A percentile compares a stretch with the other conserved stretches of the same genome.
phyloP scores from a whole-genome alignment of 306 rosid genomes.

The Arachis stenosperma region DNA sequence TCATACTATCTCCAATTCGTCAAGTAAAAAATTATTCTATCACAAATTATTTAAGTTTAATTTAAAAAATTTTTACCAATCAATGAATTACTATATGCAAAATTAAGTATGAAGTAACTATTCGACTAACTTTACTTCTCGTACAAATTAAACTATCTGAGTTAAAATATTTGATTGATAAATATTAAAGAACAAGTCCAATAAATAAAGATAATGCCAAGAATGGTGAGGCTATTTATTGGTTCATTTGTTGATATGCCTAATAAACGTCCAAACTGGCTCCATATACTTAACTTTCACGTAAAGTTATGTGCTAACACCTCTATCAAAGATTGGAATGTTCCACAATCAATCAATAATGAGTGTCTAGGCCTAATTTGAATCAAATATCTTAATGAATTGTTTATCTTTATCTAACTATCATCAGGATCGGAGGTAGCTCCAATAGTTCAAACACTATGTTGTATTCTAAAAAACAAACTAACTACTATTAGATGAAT shows the following conservation, averaged over 20 bases:
- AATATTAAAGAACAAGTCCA: no score
- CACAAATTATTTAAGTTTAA: no score
- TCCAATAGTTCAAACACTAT: background rate
- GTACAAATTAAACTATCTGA: no score
- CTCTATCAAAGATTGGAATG: slow-evolving; percentile 10
- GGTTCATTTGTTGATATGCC: background rate
- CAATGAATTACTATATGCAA: no score
- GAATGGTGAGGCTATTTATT: no score
- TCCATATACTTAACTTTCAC: slow-evolving; percentile 30
- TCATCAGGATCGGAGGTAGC: background rate
- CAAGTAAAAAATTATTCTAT: no score
- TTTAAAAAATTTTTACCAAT: no score
- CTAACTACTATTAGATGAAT: background rate
- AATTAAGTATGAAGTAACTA: no score
- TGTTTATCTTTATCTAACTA: background rate
- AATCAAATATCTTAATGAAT: slow-evolving; percentile 19
- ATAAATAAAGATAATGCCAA: no score
- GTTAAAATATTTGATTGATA: no score
- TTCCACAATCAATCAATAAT: slow-evolving; percentile 22
- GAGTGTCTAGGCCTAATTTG: slow-evolving; percentile 5
- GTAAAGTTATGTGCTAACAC: slow-evolving; percentile 23
- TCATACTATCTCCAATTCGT: no score
- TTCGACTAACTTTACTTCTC: no score
- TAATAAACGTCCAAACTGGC: background rate
- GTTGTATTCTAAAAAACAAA: background rate